Conservation (phyloP, 108 stramenopile genomes). For the Cyclotella cryptica region DNA sequence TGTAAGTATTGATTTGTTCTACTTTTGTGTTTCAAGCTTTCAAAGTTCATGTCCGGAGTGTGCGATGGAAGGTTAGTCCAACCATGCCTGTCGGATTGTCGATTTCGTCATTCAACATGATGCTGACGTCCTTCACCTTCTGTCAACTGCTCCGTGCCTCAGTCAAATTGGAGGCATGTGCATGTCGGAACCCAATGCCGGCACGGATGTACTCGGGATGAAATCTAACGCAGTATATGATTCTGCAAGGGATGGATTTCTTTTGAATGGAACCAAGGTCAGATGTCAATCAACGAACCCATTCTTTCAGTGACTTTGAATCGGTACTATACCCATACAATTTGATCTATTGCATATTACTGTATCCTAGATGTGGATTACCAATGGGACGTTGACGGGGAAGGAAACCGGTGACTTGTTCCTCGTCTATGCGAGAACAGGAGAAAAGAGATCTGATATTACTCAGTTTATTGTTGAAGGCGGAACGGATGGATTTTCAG, state of each 20-base stretch:
- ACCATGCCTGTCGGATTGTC: not conserved
- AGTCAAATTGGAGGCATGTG: conserved; percentile 95
- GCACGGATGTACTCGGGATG: conserved; percentile 99
- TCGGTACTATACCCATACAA: not conserved
- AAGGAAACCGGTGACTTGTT: conserved; percentile 92
- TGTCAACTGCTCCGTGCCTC: too few species aligned
- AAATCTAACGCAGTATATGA: conserved; percentile 79
- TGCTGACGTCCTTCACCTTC: not conserved
- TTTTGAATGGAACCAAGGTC: conserved; percentile 89
- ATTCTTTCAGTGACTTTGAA: not conserved
- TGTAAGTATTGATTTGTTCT: too few species aligned
- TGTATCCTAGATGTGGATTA: conserved; percentile 96
- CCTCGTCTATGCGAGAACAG: conserved; percentile 97
- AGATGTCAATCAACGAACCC: not conserved
- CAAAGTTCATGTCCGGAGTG: conserved; percentile 75
- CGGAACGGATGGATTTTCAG: conserved; percentile 93
- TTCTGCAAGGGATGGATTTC: conserved; percentile 58
- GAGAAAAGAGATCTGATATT: conserved; percentile 68
- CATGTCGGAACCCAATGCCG: conserved; percentile 98
- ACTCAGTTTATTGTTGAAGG: conserved; percentile 97
- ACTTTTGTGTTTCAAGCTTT: too few species aligned
- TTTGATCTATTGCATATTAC: not conserved
- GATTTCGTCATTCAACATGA: too few species aligned
- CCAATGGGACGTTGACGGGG: conserved; percentile 96
- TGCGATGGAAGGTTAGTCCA: conserved; percentile 72